Evolutionary conservation across 2,329 filamentous ascomycete genomes (phyloP), one percentile per base, ranked within the genome.

Genomic region (Trichothecium roseum): DNA sequence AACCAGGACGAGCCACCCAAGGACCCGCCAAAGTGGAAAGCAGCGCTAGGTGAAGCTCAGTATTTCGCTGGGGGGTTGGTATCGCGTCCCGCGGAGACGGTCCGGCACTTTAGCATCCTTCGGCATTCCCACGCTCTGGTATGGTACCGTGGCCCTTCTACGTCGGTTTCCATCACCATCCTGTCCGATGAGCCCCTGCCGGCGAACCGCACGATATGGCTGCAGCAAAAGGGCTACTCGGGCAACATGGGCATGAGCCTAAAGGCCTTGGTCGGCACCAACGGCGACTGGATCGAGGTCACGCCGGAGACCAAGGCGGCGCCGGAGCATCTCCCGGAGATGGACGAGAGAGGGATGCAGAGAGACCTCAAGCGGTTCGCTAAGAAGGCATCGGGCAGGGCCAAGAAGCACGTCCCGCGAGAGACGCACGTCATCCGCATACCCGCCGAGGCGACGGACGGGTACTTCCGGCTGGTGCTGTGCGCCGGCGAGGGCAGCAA

Each of bases 201-300:
- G 0, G 36, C 56, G 0, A 66, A 70, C 17, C 66, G 80, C 6
- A 74, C 72, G 0, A 51, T 84, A 12, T 84, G 77, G 74, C 57
- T 84, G 18, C 80, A 84, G 56, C 68, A 68, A 39, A 79, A 77
- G 43, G 81, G 80, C 3, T 82, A 66, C 57, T 76, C 74, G 0
- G 81, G 81, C 4, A 78, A 78, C 47, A 67, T 77, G 33, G 81
- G 81, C 14, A 81, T 84, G 72, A 66, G 67, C 6, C 58, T 78
- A 18, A 81, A 80, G 49, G 71, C 77, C 0, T 52, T 83, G 2
- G 56, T 83, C 26, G 71, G 77, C 7, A 64, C 69, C 0, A 72
- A 66, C 10, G 63, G 66, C 7, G 64, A 59, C 45, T 84, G 81
- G 80, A 60, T 84, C 10, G 69, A 84, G 39, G 78, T 84, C 3